Evolutionary conservation across 768 basidiomycete genomes (phyloP), one percentile per base, ranked within the genome.

Genomic region (Lentinula boryana): DNA sequence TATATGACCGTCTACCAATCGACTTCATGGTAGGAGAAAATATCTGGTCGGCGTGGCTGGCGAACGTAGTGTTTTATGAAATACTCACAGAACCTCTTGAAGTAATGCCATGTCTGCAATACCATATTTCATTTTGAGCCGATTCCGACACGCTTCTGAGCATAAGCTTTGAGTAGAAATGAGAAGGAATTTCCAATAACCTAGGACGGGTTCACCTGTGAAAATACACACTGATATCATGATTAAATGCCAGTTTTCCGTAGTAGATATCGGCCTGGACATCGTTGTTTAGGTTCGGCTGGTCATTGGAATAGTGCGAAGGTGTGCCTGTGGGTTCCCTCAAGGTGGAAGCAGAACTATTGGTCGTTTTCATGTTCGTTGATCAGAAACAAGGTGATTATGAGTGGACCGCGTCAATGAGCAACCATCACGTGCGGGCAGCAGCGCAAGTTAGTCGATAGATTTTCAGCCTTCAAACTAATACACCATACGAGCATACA

Each of bases 361-460:
- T 43, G 15, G 41, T 16, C 6, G 16, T 43, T 5, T n/a, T 43
- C 4, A 6, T 0, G 46, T 52, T 33, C 50, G 33, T 52, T 52
- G 50, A 31, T 32, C 31, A 51, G 18, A 43, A 43, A 6, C 15
- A 13, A 43, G 41, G 4, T n/a, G 41, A 43, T 18, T 23, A 13
- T 18, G 63, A 59, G 61, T 36, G 1, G 60, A 66, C 58, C 65
- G 64, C 35, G 43, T 43, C 8, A 61, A 35, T 21, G 33, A 38
- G 36, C 65, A 1, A 43, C 54, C 49, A 62, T 43, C 23, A 33
- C 63, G 3, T 62, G 62, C 2, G 7, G 15, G 21, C 44, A 46
- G 21, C 7, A 46, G 21, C 21, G n/a, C n/a, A 27, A 3, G 27
- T 27, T 27, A 27, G 27, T 27, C 27, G 27, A 27, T 27, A 27